Evolutionary conservation across 768 basidiomycete genomes (phyloP).

Genomic region (Leccinum longicurvipes): DNA sequence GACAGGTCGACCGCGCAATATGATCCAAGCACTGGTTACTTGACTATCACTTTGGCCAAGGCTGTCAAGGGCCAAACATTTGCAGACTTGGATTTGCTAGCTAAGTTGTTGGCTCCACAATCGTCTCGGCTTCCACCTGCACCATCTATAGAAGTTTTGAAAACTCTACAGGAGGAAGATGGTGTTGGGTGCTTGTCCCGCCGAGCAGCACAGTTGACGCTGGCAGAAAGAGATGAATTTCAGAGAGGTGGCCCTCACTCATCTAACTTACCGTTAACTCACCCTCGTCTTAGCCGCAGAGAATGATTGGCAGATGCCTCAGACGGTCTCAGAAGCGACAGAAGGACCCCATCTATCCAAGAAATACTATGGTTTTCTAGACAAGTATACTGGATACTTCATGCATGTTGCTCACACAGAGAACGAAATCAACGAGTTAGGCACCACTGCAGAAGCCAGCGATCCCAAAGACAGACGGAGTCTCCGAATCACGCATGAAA

Average conservation of each 20-base stretch:
- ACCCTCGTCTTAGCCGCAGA: constrained; percentile 52
- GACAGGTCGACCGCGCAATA: constrained; percentile 65
- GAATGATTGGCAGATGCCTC: constrained; percentile 78
- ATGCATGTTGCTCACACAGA: constrained; percentile 66
- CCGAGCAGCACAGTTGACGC: constrained; percentile 42
- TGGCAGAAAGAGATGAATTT: constrained; percentile 54
- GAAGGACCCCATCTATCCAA: constrained; percentile 37
- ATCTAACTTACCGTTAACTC: constrained; percentile 5
- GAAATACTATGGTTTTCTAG: constrained; percentile 72
- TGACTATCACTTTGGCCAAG: constrained; percentile 73
- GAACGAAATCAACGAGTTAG: constrained; percentile 82
- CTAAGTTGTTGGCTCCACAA: constrained; percentile 72
- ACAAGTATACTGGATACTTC: constrained; percentile 74
- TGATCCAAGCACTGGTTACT: constrained; percentile 73
- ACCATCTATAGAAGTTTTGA: constrained; percentile 59
- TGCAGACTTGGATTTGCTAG: constrained; percentile 72
- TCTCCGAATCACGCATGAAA: constrained; percentile 57
- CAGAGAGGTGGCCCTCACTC: constrained; percentile 43
- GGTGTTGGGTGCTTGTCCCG: constrained; percentile 41
- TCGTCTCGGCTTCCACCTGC: constrained; percentile 33
- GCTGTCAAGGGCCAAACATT: constrained; percentile 63
- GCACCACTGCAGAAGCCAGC: constrained; percentile 59
- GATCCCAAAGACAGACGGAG: constrained; percentile 47
- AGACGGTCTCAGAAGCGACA: constrained; percentile 47
- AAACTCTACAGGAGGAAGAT: constrained; percentile 24